Base-by-base conservation (phyloP, 768 basidiomycete species). In the Solioccasus polychromus region DNA sequence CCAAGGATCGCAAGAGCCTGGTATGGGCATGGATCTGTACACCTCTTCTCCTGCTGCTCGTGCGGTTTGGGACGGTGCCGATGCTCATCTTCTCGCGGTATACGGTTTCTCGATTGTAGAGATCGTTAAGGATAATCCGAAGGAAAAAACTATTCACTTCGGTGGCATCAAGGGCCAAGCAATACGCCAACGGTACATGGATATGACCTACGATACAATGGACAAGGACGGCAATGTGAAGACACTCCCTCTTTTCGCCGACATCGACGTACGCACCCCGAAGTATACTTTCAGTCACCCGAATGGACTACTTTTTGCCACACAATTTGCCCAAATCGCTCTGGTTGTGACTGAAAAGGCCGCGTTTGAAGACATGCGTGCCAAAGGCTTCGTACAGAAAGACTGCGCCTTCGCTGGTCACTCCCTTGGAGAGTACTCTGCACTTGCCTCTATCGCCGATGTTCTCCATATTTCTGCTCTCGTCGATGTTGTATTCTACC, bases 11-110 rank as follows among this genome's bases (percentile, higher is more conserved):
- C 95, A 98, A 64, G 95, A 98, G 68, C 84, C 85, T 36, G 92
- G 95, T 17, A 98, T 99, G 96, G 96, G 96, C 17, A 98, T 99
- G 93, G 94, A 97, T 54, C 79, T 99, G 2, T 99, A 97, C 77
- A 87, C 82, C 63, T 79, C 68, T 53, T 97, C 93, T 5, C 87
- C 92, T 35, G 92, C 94, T 17, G 96, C 96, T 44, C 88, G 89
- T 51, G 87, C 92, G 32, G 94, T 98, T 42, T 99, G 96, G 96
- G 95, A 98, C 47, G 84, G 85, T 39, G 95, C 95, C 41, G 94
- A 99, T 60, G 79, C 83, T 35, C 95, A 99, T 65, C 75, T 99
- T 40, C 85, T 88, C 37, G 85, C 90, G 22, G 92, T 94, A 5
- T 97, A 99, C 59, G 96, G 96, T 35, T 99, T 99, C 75, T 97